These are phyloP conservation scores for Gardenia jasminoides DNA, from an alignment of 257 asterid genomes.

Conservation along the genomic window DNA sequence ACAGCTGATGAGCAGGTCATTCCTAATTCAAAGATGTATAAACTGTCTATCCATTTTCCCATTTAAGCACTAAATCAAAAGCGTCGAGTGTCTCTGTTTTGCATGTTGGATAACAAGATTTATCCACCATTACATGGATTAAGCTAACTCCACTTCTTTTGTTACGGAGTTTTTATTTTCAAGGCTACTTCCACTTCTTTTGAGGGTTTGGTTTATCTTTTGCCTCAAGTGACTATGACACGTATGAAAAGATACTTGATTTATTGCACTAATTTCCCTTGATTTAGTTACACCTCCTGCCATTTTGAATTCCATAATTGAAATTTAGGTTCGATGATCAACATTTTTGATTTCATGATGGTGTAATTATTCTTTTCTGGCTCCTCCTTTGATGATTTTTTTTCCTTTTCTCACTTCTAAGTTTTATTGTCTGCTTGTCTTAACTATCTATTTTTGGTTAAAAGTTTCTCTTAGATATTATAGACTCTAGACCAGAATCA, in stretches of 20 bases:
- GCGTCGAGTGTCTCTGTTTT: background rate
- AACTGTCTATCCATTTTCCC: background rate
- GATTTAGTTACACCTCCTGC: background rate
- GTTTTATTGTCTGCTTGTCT: background rate
- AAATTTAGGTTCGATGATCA: background rate
- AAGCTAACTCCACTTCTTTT: background rate
- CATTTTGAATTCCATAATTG: background rate
- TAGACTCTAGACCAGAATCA: background rate
- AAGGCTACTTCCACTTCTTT: background rate
- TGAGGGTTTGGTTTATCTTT: too few species aligned
- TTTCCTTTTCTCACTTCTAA: background rate
- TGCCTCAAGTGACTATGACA: background rate
- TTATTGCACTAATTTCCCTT: background rate
- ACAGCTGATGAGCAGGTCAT: slow-evolving; percentile 79
- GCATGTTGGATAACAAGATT: background rate
- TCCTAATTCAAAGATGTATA: background rate
- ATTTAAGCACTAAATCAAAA: background rate
- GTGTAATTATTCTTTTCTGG: too few species aligned
- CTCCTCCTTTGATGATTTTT: background rate
- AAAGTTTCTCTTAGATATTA: background rate
- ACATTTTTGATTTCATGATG: background rate
- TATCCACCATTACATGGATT: background rate
- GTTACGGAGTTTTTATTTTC: too few species aligned
- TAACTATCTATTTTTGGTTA: background rate
- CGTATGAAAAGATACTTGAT: background rate